A percentile compares a stretch with the other conserved stretches of the same genome.
These are phyloP conservation scores for Elymus sibiricus DNA, from an alignment of 176 grass and related monocot species.

Conservation along the genomic window DNA sequence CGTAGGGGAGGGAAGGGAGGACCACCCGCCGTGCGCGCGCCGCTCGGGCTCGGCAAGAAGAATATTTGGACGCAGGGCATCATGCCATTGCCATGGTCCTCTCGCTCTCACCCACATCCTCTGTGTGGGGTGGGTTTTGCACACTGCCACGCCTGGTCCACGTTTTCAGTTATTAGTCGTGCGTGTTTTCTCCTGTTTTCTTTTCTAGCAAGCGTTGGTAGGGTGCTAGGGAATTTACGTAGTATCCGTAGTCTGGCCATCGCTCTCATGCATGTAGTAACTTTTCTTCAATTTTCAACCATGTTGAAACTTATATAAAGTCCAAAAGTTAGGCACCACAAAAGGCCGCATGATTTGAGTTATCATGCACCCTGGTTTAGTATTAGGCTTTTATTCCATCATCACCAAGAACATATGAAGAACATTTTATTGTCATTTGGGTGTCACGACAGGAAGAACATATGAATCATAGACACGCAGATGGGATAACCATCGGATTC, in stretches of 20 bases:
- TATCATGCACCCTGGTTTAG: no score
- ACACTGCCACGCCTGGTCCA: not conserved
- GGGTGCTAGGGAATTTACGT: not conserved
- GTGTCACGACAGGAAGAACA: no score
- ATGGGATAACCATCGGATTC: no score
- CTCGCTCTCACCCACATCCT: not conserved
- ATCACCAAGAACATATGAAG: no score
- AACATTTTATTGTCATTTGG: no score
- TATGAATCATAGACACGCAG: no score
- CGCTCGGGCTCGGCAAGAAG: constrained; percentile 24
- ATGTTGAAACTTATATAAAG: not conserved
- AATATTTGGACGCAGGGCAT: constrained; percentile 36
- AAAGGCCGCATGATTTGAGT: no score
- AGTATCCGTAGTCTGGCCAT: not conserved
- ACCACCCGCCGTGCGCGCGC: not conserved
- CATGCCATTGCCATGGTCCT: constrained; percentile 3
- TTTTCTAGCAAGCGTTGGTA: not conserved
- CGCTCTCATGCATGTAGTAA: not conserved
- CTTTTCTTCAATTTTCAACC: not conserved
- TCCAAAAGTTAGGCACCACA: no score
- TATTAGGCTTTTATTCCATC: no score
- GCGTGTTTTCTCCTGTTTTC: not conserved
- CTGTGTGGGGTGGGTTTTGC: not conserved
- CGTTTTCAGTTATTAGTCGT: not conserved
- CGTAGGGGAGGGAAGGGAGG: not conserved